phyloP scores from a whole-genome alignment of 306 rosid genomes.

The Vigna unguiculata region DNA sequence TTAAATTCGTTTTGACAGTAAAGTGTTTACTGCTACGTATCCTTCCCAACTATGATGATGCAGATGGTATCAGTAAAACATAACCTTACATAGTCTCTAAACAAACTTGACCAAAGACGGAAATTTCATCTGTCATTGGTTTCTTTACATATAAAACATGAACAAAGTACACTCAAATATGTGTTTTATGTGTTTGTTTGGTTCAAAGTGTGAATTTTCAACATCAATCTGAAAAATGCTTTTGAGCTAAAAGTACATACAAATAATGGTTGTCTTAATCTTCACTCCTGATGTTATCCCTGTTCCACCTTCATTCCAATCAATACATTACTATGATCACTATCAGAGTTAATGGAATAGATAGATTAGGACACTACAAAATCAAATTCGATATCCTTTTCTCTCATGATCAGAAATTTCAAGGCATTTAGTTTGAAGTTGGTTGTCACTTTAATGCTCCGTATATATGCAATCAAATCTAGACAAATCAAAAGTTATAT shows the following conservation, averaged over 20 bases:
- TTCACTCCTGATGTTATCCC: constrained; percentile 29
- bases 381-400: constrained; percentile 40
- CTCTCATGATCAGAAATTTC: constrained; percentile 22
- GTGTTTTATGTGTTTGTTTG: constrained; percentile 6
- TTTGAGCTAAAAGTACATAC: constrained; percentile 45
- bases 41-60: no score
- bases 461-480: constrained; percentile 1
- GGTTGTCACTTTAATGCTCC: constrained; percentile 43
- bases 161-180: background rate
- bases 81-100: background rate
- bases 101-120: background rate
- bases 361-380: constrained; percentile 28
- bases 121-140: background rate
- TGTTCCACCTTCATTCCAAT: constrained; percentile 45
- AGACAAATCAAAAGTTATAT: background rate
- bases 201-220: constrained; percentile 37
- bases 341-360: constrained; percentile 38
- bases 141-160: background rate
- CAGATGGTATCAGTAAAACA: no score
- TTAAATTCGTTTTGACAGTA: no score
- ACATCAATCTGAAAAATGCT: constrained; percentile 16
- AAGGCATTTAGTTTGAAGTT: constrained; percentile 40
- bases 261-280: constrained; percentile 46
- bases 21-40: no score
- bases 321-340: constrained; percentile 44